Conservation (phyloP, 768 basidiomycete genomes). For the Calocybe gangraenosa region DNA sequence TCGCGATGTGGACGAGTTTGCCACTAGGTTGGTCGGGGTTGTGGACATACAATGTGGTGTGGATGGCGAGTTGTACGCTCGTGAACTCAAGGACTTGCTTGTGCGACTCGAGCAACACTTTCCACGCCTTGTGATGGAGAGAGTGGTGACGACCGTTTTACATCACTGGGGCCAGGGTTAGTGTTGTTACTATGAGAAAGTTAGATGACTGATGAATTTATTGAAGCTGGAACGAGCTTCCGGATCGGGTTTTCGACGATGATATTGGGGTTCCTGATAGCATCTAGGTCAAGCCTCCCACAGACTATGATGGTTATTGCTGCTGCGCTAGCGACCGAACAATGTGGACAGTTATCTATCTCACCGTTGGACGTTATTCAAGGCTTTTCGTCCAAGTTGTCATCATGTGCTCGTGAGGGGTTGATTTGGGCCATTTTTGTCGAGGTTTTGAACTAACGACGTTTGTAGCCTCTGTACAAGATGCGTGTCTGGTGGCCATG, state of each 20-base stretch:
- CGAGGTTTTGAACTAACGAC: conserved; percentile 4
- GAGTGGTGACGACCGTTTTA: conserved; percentile 53
- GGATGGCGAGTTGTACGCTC: conserved; percentile 60
- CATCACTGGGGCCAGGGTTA: conserved; percentile 47
- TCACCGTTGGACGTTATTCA: conserved; percentile 45
- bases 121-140: conserved; percentile 44
- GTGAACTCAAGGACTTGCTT: conserved; percentile 40
- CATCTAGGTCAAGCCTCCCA: conserved; percentile 32
- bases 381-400: conserved; percentile 38
- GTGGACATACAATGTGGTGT: conserved; percentile 38
- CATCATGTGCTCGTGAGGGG: conserved; percentile 38
- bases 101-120: conserved; percentile 30
- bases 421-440: conserved; percentile 3
- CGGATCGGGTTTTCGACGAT: conserved; percentile 40
- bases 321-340: conserved; percentile 66
- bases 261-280: conserved; percentile 39
- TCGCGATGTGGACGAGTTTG: conserved; percentile 36
- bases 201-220: conserved; percentile 5
- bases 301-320: conserved; percentile 64
- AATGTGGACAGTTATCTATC: conserved; percentile 46
- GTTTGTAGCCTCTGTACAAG: conserved; percentile 63
- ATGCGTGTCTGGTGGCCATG: conserved; percentile 70
- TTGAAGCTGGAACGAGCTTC: conserved; percentile 36
- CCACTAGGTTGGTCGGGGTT: conserved; percentile 51
- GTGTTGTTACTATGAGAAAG: conserved; percentile 3